phyloP scores from a whole-genome alignment of 371 early-diverging fungal species.

The Mucor circinelloides region DNA sequence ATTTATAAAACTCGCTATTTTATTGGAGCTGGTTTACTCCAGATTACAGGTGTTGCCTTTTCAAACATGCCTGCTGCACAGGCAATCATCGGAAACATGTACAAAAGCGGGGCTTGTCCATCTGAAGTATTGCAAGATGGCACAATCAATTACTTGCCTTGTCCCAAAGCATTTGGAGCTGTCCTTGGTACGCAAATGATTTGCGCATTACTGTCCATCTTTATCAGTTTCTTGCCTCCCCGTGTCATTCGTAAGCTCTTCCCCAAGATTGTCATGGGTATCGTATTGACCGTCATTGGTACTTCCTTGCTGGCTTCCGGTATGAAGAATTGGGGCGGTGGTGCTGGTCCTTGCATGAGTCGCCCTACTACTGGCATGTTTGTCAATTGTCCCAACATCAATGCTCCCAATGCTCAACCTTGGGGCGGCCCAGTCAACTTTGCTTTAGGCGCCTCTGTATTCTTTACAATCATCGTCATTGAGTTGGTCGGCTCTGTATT shows the following conservation, averaged over 20 bases:
- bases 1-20: conserved; percentile 51
- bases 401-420: conserved; percentile 56
- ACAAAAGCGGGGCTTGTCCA: conserved; percentile 53
- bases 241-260: conserved; percentile 50
- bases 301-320: conserved; percentile 47
- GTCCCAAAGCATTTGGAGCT: conserved; percentile 61
- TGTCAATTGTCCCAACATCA: conserved; percentile 35
- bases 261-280: conserved; percentile 59
- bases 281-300: conserved; percentile 54
- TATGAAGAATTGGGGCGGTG: conserved; percentile 56
- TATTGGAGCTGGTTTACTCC: conserved; percentile 51
- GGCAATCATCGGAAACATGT: conserved; percentile 46
- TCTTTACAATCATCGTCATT: conserved; percentile 55
- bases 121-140: conserved; percentile 44
- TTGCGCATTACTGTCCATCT: conserved; percentile 48
- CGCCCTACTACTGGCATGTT: conserved; percentile 36
- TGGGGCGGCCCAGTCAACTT: conserved; percentile 50
- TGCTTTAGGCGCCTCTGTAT: conserved; percentile 58
- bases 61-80: conserved; percentile 41
- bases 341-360: conserved; percentile 47
- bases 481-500: conserved; percentile 63
- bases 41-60: conserved; percentile 42
- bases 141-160: conserved; percentile 43
- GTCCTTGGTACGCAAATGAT: conserved; percentile 57
- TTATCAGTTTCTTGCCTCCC: conserved; percentile 54